A percentile compares a stretch with the other conserved stretches of the same genome.
Evolutionary conservation across 2,329 filamentous ascomycete genomes (phyloP).

Genomic region (Talaromyces rugulosus): DNA sequence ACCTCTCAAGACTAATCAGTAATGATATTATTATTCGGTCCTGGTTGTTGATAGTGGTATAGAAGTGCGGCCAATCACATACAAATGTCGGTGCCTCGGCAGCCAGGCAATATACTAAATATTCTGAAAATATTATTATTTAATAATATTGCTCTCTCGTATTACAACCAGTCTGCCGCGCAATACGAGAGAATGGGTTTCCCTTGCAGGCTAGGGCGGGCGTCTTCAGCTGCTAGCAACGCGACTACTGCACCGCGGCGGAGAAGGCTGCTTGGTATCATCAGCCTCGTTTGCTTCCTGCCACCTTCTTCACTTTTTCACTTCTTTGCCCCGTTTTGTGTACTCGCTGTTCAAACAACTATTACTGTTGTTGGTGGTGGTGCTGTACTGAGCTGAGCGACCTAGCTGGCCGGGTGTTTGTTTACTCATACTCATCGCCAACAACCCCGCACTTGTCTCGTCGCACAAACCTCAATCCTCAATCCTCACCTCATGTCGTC

Average conservation of each 20-base stretch:
- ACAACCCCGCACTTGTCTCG: not conserved
- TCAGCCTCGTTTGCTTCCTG: constrained; percentile 7
- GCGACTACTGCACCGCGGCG: not conserved
- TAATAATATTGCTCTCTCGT: too few relatives aligned
- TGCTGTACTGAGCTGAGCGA: not conserved
- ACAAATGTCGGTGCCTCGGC: too few relatives aligned
- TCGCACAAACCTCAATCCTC: not conserved
- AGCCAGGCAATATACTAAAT: too few relatives aligned
- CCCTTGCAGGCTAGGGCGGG: not conserved
- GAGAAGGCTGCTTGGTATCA: constrained; percentile 7
- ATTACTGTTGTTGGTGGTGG: not conserved
- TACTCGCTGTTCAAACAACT: not conserved
- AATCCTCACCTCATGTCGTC: constrained; percentile 22
- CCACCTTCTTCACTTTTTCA: not conserved
- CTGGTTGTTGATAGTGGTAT: too few relatives aligned
- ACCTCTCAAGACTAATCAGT: too few relatives aligned
- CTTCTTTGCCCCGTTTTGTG: not conserved
- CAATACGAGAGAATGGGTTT: not conserved
- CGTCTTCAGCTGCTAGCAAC: not conserved
- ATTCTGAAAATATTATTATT: too few relatives aligned
- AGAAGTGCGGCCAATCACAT: too few relatives aligned
- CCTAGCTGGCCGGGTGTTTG: not conserved
- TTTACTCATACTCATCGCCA: not conserved
- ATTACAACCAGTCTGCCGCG: too few relatives aligned
- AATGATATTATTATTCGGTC: too few relatives aligned